Evolutionary conservation across 2,329 filamentous ascomycete genomes (phyloP), one percentile per base, ranked within the genome.

Genomic region (Penicillium janthinellum): DNA sequence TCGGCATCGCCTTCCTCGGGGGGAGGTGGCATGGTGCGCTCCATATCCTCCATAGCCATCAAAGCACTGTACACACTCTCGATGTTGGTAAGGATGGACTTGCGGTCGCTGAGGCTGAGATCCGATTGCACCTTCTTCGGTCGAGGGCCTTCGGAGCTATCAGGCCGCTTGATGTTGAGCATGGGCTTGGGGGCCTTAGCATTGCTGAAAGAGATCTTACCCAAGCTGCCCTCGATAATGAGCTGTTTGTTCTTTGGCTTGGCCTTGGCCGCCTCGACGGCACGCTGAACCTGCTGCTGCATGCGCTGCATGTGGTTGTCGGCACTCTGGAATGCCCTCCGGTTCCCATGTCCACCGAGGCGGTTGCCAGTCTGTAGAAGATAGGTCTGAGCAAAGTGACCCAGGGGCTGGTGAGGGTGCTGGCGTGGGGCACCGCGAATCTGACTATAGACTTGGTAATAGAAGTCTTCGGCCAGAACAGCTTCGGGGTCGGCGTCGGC

Each of bases 151-250:
- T 87, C 85, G 42, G 81, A 81, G 64, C 83, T 88, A 53, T 97
- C 93, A 20, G 86, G 83, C 35, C 93, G 90, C 82, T 96, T 98
- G 80, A 99, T 93, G 75, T 96, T 99, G 52, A 99, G 87, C 58
- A 98, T 82, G 15, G 94, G 92, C 77, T 96, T 95, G 0, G 95
- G 95, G 0, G 95, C 96, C 82, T 98, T 99, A 50, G 95, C 92
- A 71, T 99, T 99, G 82, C 94, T 97, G 80, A 98, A 99, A 0
- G 94, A 96, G 59, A 99, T 99, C 81, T 98, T 99, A 66, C 95
- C 95, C 52, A 99, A 80, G 71, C 92, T 97, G 28, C 95, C 95
- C 73, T 97, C 94, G 60, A 99, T 94, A 20, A 98, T 93, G 8
- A 99, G 84, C 75, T 97, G 93, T 71, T 96, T 96, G 73, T 96